Percentiles rank a stretch among this genome's conserved stretches.
These are phyloP conservation scores for Cryphonectria radicalis DNA, from an alignment of 2,329 filamentous ascomycete genomes.

Conservation along the genomic window DNA sequence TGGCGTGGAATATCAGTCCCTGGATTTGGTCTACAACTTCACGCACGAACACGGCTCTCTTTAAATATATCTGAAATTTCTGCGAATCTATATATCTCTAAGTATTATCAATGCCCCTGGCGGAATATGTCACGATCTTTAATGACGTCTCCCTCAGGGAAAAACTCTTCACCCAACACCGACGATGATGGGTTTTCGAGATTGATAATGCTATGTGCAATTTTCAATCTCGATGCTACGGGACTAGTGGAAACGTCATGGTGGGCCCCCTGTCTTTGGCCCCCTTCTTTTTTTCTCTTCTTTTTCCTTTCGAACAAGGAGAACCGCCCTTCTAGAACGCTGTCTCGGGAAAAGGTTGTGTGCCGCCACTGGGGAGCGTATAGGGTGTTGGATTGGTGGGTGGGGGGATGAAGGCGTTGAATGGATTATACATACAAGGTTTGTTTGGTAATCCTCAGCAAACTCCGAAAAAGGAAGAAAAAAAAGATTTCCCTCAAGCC, in stretches of 20 bases:
- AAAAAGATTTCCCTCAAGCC: background rate
- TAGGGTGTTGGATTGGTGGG: no score
- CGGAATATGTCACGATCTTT: background rate
- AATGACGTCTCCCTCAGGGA: background rate
- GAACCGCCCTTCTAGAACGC: background rate
- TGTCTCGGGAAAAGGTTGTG: background rate
- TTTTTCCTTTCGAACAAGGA: background rate
- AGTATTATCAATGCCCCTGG: background rate
- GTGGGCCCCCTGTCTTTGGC: background rate
- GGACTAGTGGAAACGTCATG: conserved; percentile 2
- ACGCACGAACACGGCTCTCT: background rate
- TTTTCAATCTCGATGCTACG: background rate
- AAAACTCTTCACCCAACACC: conserved; percentile 7
- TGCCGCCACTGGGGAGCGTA: background rate
- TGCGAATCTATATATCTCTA: background rate
- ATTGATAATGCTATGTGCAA: background rate
- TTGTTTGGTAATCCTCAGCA: background rate
- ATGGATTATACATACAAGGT: background rate
- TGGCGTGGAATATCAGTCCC: background rate
- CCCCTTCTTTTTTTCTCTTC: background rate
- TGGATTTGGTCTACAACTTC: no score
- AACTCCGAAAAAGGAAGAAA: background rate
- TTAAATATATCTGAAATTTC: background rate
- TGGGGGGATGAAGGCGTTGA: background rate
- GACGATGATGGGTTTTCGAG: background rate